phyloP scores from a whole-genome alignment of 805 yeast genomes.

The Vanderwaltozyma polyspora region DNA sequence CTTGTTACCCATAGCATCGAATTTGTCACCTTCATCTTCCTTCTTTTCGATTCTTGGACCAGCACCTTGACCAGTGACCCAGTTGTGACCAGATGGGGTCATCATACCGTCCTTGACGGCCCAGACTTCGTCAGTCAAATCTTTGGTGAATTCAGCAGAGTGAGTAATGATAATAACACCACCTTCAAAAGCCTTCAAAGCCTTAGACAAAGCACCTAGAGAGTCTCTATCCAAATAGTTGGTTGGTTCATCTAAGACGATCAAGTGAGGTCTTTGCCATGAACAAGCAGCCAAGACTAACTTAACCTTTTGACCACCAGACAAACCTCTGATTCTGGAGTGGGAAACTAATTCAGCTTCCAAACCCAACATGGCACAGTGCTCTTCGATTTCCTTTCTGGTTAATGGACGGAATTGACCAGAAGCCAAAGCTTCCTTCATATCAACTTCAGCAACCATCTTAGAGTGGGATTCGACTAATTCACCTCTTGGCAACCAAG shows the following conservation, averaged over 20 bases:
- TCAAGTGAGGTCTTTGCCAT: constrained; percentile 99
- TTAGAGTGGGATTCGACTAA: constrained; percentile 93
- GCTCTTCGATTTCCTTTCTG: constrained; percentile 99
- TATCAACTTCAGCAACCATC: constrained; percentile 99
- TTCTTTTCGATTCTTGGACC: constrained; percentile 99
- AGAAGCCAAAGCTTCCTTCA: constrained; percentile 99
- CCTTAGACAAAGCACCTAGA: constrained; percentile 98
- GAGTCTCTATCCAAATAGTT: constrained; percentile 99
- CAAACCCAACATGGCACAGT: constrained; percentile 96
- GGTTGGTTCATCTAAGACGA: constrained; percentile 99
- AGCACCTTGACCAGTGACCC: constrained; percentile 99
- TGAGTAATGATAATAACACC: constrained; percentile 99
- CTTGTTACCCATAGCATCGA: constrained; percentile 99
- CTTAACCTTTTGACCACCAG: constrained; percentile 99
- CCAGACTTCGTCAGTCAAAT: constrained; percentile 99
- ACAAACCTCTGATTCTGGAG: constrained; percentile 99
- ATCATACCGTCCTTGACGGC: constrained; percentile 95
- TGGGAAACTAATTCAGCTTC: constrained; percentile 99
- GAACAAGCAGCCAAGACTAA: constrained; percentile 99
- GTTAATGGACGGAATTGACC: constrained; percentile 99
- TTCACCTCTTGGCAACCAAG: constrained; percentile 99
- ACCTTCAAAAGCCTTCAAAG: constrained; percentile 97
- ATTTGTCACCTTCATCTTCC: constrained; percentile 93
- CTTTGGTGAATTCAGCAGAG: constrained; percentile 99
- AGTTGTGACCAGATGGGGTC: constrained; percentile 99